Evolutionary conservation across 805 yeast genomes (phyloP), one percentile per base, ranked within the genome.

Genomic region (Candida easanensis): DNA sequence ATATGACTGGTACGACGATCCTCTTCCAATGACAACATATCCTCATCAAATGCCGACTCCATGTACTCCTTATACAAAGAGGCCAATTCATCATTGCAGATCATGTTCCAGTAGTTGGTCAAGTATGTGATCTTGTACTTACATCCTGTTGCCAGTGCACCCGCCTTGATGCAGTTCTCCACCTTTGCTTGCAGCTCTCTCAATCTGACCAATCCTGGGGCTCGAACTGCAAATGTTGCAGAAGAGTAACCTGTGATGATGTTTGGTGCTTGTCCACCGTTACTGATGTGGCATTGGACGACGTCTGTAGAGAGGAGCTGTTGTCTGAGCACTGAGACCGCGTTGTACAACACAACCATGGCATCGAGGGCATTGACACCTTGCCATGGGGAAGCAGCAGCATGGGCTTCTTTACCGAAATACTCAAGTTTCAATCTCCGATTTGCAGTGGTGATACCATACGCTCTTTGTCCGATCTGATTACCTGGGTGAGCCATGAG

Each of bases 351-450:
- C 33, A 43, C 6, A 2, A 38, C 37, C 42, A 43, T 38, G 4
- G 46, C 46, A 23, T 43, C 46, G 4, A 43, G 33, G 9, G 46
- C 46, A 16, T 43, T 43, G 36, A 43, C 16, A 14, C 46, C 46
- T 18, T 43, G 39, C 46, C 46, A 43, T 30, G 46, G 46, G 11
- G 46, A 38, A 9, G 42, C 46, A 15, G 46, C 46, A 2, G 46
- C 46, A 16, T 43, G 46, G 13, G 46, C 46, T 22, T 43, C 46
- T 38, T 31, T 43, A 5, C 46, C 46, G 18, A 43, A 43, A 22
- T 15, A 43, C 33, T 43, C 46, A 18, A 43, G 7, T 11, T 33
- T 31, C 33, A 43, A 43, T 34, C 42, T 33, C 33, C 38, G 46
- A 17, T 43, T 43, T 26, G 46, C 42, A 19, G 31, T 33, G 13